Evolutionary conservation across 2,329 filamentous ascomycete species (phyloP), one percentile per base, ranked within the genome.

Genomic region (Colletotrichum higginsianum): DNA sequence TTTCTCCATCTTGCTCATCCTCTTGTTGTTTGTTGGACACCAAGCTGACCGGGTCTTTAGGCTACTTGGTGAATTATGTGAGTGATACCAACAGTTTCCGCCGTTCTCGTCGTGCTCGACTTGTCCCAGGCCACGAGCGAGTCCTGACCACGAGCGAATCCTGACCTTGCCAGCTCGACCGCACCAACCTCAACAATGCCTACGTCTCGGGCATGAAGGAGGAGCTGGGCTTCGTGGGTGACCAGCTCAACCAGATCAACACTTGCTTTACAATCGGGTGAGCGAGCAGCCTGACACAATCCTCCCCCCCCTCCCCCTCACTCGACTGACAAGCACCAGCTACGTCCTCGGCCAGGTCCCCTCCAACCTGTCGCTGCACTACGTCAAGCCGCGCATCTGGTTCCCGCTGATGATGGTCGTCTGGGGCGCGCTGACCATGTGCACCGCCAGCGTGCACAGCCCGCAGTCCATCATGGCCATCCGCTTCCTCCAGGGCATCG

Each of bases 371-470:
- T 89, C 89, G 3, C 83, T 93, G 3, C 88, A 92, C 78, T 90
- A 91, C 74, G 77, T 93, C 71, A 86, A 86, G 61, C 91, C 90
- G 2, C 85, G 90, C n/a, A 83, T 88, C 72, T 92, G 89, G 82
- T 91, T 91, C 75, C 90, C 90, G 0, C 75, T 83, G 38, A 91
- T 90, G 85, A 91, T 91, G 86, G 67, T 91, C 23, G 76, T 89
- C 67, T 93, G 91, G 91, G 90, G 87, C 2, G 82, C 84, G 0
- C 79, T 93, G 35, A 93, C 91, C 2, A 91, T 92, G 88, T 81
- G 85, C 46, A 90, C 88, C 1, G 89, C 88, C 1, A 83, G 85
- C 3, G 84, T 82, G 0, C 84, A 87, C 9, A 83, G 81, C 4
- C 87, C 88, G 0, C 80, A 84, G 71, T 79, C 86, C 55, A 89